A percentile compares a stretch with the other conserved stretches of the same genome.
phyloP scores from a whole-genome alignment of 139 green algal genomes.

The Deuterostichococcus epilithicus region DNA sequence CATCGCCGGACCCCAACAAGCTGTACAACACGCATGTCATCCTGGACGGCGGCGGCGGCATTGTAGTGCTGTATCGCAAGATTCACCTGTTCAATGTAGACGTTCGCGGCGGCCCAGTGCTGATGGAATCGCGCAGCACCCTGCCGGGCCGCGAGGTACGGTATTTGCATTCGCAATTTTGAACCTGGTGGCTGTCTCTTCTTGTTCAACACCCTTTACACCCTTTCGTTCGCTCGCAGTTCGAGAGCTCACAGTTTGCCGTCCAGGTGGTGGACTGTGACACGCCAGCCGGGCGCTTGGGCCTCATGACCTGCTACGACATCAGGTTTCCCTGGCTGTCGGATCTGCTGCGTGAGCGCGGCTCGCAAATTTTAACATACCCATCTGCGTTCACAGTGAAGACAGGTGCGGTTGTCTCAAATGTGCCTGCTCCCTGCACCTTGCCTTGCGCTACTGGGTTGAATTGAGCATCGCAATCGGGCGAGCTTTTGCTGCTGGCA shows the following conservation, averaged over 20 bases:
- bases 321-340: conserved; percentile 94
- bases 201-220: background rate
- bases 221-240: conserved; percentile 6
- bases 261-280: conserved; percentile 64
- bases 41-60: conserved; percentile 50
- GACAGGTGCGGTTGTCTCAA: conserved; percentile 33
- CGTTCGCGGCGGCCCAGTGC: conserved; percentile 71
- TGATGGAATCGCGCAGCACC: conserved; percentile 81
- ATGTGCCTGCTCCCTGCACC: background rate
- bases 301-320: conserved; percentile 93
- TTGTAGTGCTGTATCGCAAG: conserved; percentile 59
- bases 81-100: conserved; percentile 90
- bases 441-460: background rate
- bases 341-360: conserved; percentile 65
- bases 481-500: no score
- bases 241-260: background rate
- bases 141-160: conserved; percentile 51
- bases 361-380: conserved; percentile 69
- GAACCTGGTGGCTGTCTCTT: background rate
- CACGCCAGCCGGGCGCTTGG: conserved; percentile 72
- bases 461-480: background rate
- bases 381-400: conserved; percentile 68
- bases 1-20: conserved; percentile 48
- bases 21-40: conserved; percentile 91
- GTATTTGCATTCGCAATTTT: background rate